A percentile compares a stretch with the other conserved stretches of the same genome.
These are phyloP conservation scores for Penicillium sp. DNA, from an alignment of 2,329 filamentous ascomycete species.

Conservation along the genomic window DNA sequence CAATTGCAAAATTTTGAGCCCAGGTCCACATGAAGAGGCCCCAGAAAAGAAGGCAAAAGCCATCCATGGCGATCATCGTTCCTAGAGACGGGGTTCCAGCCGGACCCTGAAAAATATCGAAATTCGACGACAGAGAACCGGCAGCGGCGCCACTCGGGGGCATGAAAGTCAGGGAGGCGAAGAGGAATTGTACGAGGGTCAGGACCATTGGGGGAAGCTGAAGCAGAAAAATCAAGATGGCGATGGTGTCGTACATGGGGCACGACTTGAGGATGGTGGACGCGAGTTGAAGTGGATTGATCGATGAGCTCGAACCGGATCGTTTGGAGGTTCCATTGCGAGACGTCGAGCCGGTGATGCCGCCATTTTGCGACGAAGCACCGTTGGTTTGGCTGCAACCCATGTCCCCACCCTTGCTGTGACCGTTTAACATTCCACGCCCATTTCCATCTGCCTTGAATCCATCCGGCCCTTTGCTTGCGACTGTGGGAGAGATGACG, in stretches of 20 bases:
- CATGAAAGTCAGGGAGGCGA: constrained; percentile 90
- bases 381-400: constrained; percentile 39
- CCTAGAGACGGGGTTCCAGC: constrained; percentile 83
- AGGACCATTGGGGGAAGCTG: constrained; percentile 87
- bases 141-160: constrained; percentile 79
- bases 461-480: constrained; percentile 33
- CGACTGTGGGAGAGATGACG: constrained; percentile 30
- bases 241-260: constrained; percentile 91
- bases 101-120: constrained; percentile 88
- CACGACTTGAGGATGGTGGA: constrained; percentile 87
- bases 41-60: constrained; percentile 82
- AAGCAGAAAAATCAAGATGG: constrained; percentile 93
- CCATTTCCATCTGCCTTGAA: constrained; percentile 41
- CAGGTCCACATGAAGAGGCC: constrained; percentile 80
- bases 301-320: constrained; percentile 51
- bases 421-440: constrained; percentile 40
- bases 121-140: constrained; percentile 75
- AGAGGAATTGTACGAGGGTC: constrained; percentile 87
- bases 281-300: constrained; percentile 75
- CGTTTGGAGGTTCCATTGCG: constrained; percentile 42
- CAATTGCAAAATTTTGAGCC: constrained; percentile 83
- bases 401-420: constrained; percentile 41
- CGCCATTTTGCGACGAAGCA: constrained; percentile 35
- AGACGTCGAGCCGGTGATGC: constrained; percentile 32
- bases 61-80: constrained; percentile 82